A percentile compares a stretch with the other conserved stretches of the same genome.
phyloP scores from a whole-genome alignment of 2,329 filamentous ascomycete species.

The Fusarium sp. region DNA sequence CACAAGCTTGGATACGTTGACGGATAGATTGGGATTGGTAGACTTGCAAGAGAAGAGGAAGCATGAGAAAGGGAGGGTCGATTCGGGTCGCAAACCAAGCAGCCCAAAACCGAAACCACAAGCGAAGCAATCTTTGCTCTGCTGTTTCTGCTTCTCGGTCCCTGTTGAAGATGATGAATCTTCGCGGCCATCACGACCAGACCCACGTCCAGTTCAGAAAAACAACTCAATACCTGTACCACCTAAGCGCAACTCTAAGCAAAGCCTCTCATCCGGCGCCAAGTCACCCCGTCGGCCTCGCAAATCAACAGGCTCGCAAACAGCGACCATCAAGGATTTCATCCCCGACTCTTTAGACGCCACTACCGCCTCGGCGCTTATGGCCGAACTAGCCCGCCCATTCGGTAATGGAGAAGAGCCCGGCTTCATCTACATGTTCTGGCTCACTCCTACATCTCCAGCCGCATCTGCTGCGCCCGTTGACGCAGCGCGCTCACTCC shows the following conservation, averaged over 20 bases:
- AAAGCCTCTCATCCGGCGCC: slow-evolving; percentile 43
- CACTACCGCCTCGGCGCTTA: slow-evolving; percentile 74
- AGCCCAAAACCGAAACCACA: slow-evolving; percentile 36
- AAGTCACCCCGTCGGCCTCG: slow-evolving; percentile 48
- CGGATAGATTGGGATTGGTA: slow-evolving; percentile 81
- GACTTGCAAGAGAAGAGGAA: slow-evolving; percentile 65
- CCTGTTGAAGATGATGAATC: slow-evolving; percentile 59
- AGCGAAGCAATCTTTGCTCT: slow-evolving; percentile 49
- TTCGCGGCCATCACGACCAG: slow-evolving; percentile 56
- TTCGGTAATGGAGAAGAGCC: slow-evolving; percentile 74
- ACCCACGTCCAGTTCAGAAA: slow-evolving; percentile 60
- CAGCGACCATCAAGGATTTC: slow-evolving; percentile 56
- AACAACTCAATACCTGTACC: slow-evolving; percentile 42
- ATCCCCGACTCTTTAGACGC: slow-evolving; percentile 77
- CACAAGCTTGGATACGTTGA: slow-evolving; percentile 87
- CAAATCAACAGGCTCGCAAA: slow-evolving; percentile 50
- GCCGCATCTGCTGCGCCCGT: slow-evolving; percentile 61
- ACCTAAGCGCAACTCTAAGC: slow-evolving; percentile 30
- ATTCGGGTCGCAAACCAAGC: slow-evolving; percentile 43
- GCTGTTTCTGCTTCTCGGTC: slow-evolving; percentile 65
- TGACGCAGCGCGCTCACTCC: slow-evolving; percentile 69
- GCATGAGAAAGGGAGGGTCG: slow-evolving; percentile 31
- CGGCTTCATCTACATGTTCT: slow-evolving; percentile 99
- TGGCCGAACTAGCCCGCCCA: slow-evolving; percentile 81
- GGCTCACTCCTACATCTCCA: slow-evolving; percentile 78